phyloP scores from a whole-genome alignment of 805 yeast genomes.

The Ogataea paraovalis region DNA sequence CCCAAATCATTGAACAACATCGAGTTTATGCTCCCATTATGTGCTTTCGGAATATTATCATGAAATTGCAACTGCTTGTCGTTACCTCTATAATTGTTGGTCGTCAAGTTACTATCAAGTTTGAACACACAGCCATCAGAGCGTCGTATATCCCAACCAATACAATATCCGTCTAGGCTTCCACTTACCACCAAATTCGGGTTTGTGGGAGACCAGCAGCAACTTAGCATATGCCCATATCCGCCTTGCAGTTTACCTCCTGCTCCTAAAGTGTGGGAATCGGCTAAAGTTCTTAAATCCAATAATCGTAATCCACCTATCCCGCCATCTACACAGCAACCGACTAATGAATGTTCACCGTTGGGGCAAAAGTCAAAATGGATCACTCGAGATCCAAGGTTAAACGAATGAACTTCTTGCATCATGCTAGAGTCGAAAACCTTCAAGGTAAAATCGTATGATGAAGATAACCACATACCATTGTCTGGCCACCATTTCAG shows the following conservation, averaged over 20 bases:
- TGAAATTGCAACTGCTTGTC: constrained; percentile 20
- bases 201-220: constrained; percentile 64
- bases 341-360: constrained; percentile 51
- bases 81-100: constrained; percentile 18
- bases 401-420: constrained; percentile 63
- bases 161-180: constrained; percentile 73
- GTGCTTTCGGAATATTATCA: constrained; percentile 50
- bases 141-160: constrained; percentile 82
- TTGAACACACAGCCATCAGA: constrained; percentile 60
- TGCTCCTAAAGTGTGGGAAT: constrained; percentile 60
- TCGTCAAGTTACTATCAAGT: constrained; percentile 44
- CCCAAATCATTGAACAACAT: constrained; percentile 71
- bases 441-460: constrained; percentile 72
- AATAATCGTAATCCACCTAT: constrained; percentile 45
- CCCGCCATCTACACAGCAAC: constrained; percentile 63
- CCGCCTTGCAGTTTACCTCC: constrained; percentile 30
- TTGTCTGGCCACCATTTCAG: constrained; percentile 91
- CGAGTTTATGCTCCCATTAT: constrained; percentile 76
- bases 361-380: constrained; percentile 57
- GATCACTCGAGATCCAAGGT: constrained; percentile 58
- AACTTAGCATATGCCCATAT: constrained; percentile 27
- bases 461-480: constrained; percentile 79
- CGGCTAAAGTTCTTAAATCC: constrained; percentile 69
- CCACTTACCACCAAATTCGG: constrained; percentile 69
- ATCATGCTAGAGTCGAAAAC: constrained; percentile 76